phyloP scores from a whole-genome alignment of 2,329 filamentous ascomycete species.

The Gnomoniopsis smithogilvyi region DNA sequence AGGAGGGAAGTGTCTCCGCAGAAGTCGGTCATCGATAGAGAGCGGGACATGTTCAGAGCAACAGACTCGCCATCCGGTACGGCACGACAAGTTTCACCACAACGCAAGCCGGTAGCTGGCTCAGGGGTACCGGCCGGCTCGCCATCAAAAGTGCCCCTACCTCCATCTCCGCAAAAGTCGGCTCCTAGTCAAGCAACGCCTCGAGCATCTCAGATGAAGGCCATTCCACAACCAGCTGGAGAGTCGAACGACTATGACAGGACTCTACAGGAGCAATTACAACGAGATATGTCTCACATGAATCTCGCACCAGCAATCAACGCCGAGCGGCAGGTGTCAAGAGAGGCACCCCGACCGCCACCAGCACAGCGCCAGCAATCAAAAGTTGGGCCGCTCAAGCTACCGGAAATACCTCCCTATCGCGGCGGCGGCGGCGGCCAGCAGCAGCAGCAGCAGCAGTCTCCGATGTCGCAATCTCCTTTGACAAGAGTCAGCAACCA shows the following conservation, averaged over 20 bases:
- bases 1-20: constrained; percentile 44
- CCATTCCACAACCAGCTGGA: constrained; percentile 44
- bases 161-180: constrained; percentile 54
- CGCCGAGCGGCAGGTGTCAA: constrained; percentile 13
- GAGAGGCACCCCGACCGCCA: constrained; percentile 7
- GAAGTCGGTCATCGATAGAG: constrained; percentile 43
- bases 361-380: constrained; percentile 32
- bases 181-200: constrained; percentile 41
- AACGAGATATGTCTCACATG: constrained; percentile 57
- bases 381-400: constrained; percentile 37
- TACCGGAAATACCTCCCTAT: constrained; percentile 56
- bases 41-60: constrained; percentile 53
- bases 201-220: constrained; percentile 38
- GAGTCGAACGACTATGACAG: constrained; percentile 60
- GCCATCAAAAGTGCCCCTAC: constrained; percentile 59
- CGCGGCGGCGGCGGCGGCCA: constrained; percentile 39
- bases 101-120: constrained; percentile 48
- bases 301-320: constrained; percentile 41
- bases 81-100: constrained; percentile 58
- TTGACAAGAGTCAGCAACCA: constrained; percentile 18
- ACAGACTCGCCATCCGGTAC: constrained; percentile 39
- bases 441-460: constrained; percentile 26
- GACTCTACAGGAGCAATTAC: constrained; percentile 60
- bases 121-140: constrained; percentile 34
- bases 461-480: constrained; percentile 19